These are phyloP conservation scores for Pseudophaeomoniella oleicola DNA, from an alignment of 2,329 filamentous ascomycete genomes.

Conservation along the genomic window DNA sequence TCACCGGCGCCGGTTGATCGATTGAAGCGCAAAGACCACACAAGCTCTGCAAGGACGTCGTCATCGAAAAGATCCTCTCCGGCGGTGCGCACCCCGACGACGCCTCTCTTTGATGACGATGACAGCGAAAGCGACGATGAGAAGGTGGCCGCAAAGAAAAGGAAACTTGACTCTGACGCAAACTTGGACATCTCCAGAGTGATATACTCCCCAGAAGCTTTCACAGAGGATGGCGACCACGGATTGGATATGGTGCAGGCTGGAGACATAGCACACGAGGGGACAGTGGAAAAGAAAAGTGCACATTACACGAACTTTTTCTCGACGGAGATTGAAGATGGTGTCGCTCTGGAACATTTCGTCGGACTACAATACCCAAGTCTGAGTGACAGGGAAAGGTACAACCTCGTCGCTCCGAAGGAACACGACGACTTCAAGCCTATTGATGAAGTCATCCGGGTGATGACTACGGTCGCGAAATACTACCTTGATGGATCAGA, in stretches of 20 bases:
- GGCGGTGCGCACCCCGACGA: slow-evolving; percentile 9
- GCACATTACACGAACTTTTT: slow-evolving; percentile 14
- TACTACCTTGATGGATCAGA: slow-evolving; percentile 65
- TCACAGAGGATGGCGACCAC: slow-evolving; percentile 22
- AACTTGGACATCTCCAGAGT: slow-evolving; percentile 28
- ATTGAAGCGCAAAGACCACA: not conserved
- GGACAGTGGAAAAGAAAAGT: slow-evolving; percentile 20
- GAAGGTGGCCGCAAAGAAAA: slow-evolving; percentile 20
- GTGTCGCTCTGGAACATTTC: slow-evolving; percentile 25
- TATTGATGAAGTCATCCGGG: slow-evolving; percentile 54
- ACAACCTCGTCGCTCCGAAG: slow-evolving; percentile 62
- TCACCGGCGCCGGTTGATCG: not conserved
- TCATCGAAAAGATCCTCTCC: slow-evolving; percentile 11
- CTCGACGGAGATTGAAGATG: slow-evolving; percentile 27
- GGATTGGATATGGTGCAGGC: slow-evolving; percentile 33
- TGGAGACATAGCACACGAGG: slow-evolving; percentile 28
- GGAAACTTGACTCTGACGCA: slow-evolving; percentile 22
- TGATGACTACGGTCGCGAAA: slow-evolving; percentile 54
- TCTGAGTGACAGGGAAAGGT: slow-evolving; percentile 53
- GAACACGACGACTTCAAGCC: slow-evolving; percentile 60
- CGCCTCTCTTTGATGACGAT: slow-evolving; percentile 16
- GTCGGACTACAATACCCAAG: slow-evolving; percentile 76
- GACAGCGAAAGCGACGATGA: slow-evolving; percentile 9
- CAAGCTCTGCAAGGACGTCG: slow-evolving; percentile 1
- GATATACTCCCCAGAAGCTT: slow-evolving; percentile 30